Evolutionary conservation across 306 rosid genomes (phyloP).

Genomic region (barrel medic (Medicago truncatula)): MtrunA17r5.0-ANR NC_053049.1:43286501-43287000

Average conservation of each 20-base stretch:
- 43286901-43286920: constrained; percentile 32
- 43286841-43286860: constrained; percentile 90
- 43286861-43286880: constrained; percentile 63
- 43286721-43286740: constrained; percentile 77
- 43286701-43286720: constrained; percentile 84
- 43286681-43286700: constrained; percentile 96
- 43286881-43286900: constrained; percentile 33
- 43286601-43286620: constrained; percentile 27
- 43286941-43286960: constrained; percentile 50
- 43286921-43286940: constrained; percentile 22
- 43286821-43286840: constrained; percentile 98
- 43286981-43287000: constrained; percentile 91
- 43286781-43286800: constrained; percentile 69
- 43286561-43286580: constrained; percentile 21
- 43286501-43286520: constrained; percentile 30
- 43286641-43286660: constrained; percentile 5
- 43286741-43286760: constrained; percentile 69
- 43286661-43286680: constrained; percentile 57
- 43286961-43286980: constrained; percentile 80
- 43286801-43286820: constrained; percentile 94
- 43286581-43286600: background rate
- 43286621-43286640: constrained; percentile 22
- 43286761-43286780: constrained; percentile 57
- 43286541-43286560: constrained; percentile 7
- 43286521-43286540: background rate